These are phyloP conservation scores for Mycena capillaripes DNA, from an alignment of 768 basidiomycete species.

Conservation along the genomic window DNA sequence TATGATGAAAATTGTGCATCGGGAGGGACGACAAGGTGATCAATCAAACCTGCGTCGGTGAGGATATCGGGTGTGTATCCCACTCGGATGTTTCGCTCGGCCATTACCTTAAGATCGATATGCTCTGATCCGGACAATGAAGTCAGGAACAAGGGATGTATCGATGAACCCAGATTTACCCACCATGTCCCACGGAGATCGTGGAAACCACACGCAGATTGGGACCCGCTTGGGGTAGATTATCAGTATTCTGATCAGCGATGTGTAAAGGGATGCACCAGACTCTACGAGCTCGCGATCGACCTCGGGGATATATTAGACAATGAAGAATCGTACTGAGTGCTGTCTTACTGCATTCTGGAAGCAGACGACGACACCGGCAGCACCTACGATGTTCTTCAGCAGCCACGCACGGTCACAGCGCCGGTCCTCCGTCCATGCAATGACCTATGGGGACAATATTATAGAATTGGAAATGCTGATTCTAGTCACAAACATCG, in stretches of 20 bases:
- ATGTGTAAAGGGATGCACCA: constrained; percentile 45
- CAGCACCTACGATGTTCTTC: constrained; percentile 74
- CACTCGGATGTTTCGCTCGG: constrained; percentile 73
- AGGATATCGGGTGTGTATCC: constrained; percentile 97
- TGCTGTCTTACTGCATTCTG: constrained; percentile 72
- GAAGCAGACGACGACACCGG: constrained; percentile 76
- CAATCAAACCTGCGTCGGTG: constrained; percentile 82
- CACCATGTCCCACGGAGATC: constrained; percentile 93
- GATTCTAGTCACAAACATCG: neutral
- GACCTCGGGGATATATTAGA: constrained; percentile 59
- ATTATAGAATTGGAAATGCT: neutral
- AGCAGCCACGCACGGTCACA: constrained; percentile 81
- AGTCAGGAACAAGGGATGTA: neutral
- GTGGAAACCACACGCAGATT: constrained; percentile 87
- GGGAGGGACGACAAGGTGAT: neutral
- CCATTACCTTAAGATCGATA: constrained; percentile 72
- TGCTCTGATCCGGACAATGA: constrained; percentile 71
- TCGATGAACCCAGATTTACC: constrained; percentile 24
- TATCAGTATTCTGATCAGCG: neutral
- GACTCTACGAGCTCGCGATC: constrained; percentile 80
- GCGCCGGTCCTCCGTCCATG: constrained; percentile 65
- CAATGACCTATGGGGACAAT: constrained; percentile 46
- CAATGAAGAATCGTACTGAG: neutral
- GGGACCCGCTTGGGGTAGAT: constrained; percentile 66
- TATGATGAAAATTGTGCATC: neutral